These are phyloP conservation scores for Suillus lakei DNA, from an alignment of 768 basidiomycete genomes.

Conservation along the genomic window DNA sequence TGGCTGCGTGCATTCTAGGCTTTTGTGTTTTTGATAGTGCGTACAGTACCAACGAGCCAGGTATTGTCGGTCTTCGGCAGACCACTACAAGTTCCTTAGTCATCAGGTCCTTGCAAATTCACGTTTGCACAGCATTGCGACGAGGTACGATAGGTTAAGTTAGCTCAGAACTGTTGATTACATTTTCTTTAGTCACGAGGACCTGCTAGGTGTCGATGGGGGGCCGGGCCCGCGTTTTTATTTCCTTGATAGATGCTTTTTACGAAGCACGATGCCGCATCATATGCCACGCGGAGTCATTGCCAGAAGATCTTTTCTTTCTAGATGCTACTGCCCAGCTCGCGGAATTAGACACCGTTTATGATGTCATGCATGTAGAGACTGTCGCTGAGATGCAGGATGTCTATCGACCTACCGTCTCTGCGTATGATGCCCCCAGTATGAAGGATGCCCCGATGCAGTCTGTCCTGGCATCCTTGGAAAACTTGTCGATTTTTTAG, in stretches of 20 bases:
- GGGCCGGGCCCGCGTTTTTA: slow-evolving; percentile 63
- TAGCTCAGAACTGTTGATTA: not conserved
- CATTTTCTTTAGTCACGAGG: slow-evolving; percentile 45
- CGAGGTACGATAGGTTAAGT: slow-evolving; percentile 23
- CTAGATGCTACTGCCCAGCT: slow-evolving; percentile 43
- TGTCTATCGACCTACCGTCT: slow-evolving; percentile 58
- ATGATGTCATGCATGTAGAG: slow-evolving; percentile 50
- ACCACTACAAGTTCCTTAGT: too few species aligned
- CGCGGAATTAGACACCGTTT: slow-evolving; percentile 12
- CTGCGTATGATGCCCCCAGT: slow-evolving; percentile 49
- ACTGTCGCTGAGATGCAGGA: slow-evolving; percentile 53
- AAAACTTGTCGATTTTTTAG: slow-evolving; percentile 59
- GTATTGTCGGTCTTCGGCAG: too few species aligned
- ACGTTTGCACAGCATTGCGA: too few species aligned
- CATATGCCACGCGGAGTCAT: slow-evolving; percentile 44
- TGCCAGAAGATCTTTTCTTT: slow-evolving; percentile 55
- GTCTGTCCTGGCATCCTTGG: slow-evolving; percentile 46
- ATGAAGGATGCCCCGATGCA: slow-evolving; percentile 36
- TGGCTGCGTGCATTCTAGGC: too few species aligned
- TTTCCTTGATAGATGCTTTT: slow-evolving; percentile 63
- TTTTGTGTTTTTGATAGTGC: too few species aligned
- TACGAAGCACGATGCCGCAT: slow-evolving; percentile 49
- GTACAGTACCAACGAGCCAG: too few species aligned
- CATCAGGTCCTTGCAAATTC: too few species aligned
- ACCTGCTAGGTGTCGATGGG: slow-evolving; percentile 56